Base-by-base conservation (phyloP, 2,329 filamentous ascomycete species). In the Zymoseptoria tritici region DNA sequence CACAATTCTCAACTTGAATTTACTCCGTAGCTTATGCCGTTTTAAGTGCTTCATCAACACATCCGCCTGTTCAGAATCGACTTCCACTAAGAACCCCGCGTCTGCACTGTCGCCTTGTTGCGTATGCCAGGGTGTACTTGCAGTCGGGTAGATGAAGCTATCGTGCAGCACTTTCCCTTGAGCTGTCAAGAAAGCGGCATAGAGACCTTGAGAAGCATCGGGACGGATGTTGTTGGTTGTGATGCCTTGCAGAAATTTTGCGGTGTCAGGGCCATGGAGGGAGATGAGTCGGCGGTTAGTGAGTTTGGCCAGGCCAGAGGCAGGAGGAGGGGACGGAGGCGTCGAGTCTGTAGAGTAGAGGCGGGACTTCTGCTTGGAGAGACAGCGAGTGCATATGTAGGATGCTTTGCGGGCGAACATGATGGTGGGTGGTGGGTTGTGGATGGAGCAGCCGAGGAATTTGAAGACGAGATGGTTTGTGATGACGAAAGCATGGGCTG, bases 221-320 rank as follows among this genome's bases (percentile, higher is more conserved):
- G 81, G 75, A 56, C 83, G 74, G 63, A 91, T 82, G 63, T 86
- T 88, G 63, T 87, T 84, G 0, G 93, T 96, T 64, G 94, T 83
- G 59, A 96, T 84, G 57, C 93, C 92, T 73, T 97, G 91, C 2
- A 99, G 83, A 75, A 92, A 97, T 66, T 88, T 87, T 53, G 88
- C 82, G 31, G 91, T 86, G 69, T 97, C 93, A 3, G 81, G 81
- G 2, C 94, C 94, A 16, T 86, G 83, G 63, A 97, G 79, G 49
- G 87, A 87, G 66, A 99, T 86, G 52, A 97, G 81, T 56, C 85
- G 85, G 55, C 94, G 89, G 65, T 87, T 87, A n/a, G 83, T 77
- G 63, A 97, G 83, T 16, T 70, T 69, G 9, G 80, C 75, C 67
- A 79, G 78, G 57, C 80, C 81, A 22, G 73, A 83, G 71, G 66